phyloP scores from a whole-genome alignment of 441 rosid species.

The Dalechampia spathulata region DNA sequence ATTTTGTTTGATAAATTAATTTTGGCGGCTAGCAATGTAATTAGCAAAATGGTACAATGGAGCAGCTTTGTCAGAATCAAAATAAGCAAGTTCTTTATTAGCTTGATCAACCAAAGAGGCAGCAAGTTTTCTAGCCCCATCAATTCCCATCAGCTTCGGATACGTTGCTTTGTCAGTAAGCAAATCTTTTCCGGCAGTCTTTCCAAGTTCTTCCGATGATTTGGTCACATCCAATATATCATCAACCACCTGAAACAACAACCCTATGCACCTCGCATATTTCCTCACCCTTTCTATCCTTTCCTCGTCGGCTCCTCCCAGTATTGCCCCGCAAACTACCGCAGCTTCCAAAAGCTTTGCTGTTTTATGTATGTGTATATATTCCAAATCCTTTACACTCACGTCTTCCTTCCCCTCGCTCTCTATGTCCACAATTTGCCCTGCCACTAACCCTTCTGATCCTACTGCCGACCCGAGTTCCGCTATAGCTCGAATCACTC shows the following conservation, averaged over 20 bases:
- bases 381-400: conserved; percentile 59
- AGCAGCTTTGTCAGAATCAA: conserved; percentile 57
- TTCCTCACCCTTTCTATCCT: conserved; percentile 55
- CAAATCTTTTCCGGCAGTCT: conserved; percentile 81
- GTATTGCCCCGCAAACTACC: conserved; percentile 68
- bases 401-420: conserved; percentile 58
- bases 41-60: conserved; percentile 71
- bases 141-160: conserved; percentile 73
- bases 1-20: conserved; percentile 12
- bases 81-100: conserved; percentile 44
- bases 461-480: conserved; percentile 66
- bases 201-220: conserved; percentile 62
- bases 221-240: conserved; percentile 74
- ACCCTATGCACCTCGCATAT: conserved; percentile 60
- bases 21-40: conserved; percentile 71
- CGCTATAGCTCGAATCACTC: conserved; percentile 44
- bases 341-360: conserved; percentile 72
- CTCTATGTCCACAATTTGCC: conserved; percentile 68
- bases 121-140: conserved; percentile 59
- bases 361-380: conserved; percentile 73
- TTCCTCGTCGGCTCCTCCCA: conserved; percentile 64
- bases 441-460: conserved; percentile 61
- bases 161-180: conserved; percentile 49
- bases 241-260: conserved; percentile 80
- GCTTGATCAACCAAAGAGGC: conserved; percentile 57